Evolutionary conservation across 192 early-diverging fungal genomes (phyloP), one percentile per base, ranked within the genome.

Genomic region (Coemansia sp.): DNA sequence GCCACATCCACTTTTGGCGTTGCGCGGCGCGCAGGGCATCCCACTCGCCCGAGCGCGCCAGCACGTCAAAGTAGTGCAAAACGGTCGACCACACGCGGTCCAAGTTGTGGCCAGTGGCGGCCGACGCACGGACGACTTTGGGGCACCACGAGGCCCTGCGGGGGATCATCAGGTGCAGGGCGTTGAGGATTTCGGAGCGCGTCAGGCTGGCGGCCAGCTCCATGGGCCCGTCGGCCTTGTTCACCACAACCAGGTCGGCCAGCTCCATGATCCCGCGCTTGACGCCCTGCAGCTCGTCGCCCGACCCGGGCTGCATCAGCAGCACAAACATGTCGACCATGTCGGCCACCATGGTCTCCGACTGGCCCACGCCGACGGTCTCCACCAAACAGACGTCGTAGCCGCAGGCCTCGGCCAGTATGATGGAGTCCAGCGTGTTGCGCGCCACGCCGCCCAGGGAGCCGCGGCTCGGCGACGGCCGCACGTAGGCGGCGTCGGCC

Each of bases 191-290:
- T 32, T 93, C 85, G 43, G 82, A 77, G 26, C 81, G 75, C 0
- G 88, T 85, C 52, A 82, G 72, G 26, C 80, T 75, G 0, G 88
- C 89, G 8, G 87, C 60, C 21, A 69, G 55, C 10, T 75, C 81
- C 12, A 93, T 62, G 0, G 70, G 75, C 2, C 90, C 90, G 55
- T 93, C 90, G 0, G 84, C 75, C 60, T 93, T 93, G 67, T 87
- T 93, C 53, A 93, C 84, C 29, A 93, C 69, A 0, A 93, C 79
- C 22, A 93, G 57, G 63, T 93, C 89, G 4, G 88, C 83, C 11
- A 91, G 77, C 67, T 93, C 90, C 60, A 93, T 84, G 28, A 93
- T 91, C 2, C 90, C 90, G 54, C 88, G 87, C 74, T 93, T 93
- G 66, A 93, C 82, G 7, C 90, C 90, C 81, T 92, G 90, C 42